Evolutionary conservation across 768 basidiomycete genomes (phyloP).

Genomic region (Mycena vitilis): DNA sequence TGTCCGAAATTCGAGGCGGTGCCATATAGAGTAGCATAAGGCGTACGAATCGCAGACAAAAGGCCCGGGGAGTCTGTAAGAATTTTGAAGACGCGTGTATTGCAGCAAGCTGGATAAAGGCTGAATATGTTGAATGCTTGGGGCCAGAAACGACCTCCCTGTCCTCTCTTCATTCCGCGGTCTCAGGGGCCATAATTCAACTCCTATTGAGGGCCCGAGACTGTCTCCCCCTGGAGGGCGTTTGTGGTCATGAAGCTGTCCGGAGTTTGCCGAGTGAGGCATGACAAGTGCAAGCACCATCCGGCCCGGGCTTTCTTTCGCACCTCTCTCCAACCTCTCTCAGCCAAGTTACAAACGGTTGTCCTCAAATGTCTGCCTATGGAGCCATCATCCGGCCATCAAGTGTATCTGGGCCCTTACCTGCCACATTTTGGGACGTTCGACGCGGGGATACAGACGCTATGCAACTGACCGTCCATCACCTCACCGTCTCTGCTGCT

Average conservation of each 20-base stretch:
- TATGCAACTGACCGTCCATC: slow-evolving; percentile 58
- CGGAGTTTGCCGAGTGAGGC: no score
- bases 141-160: background rate
- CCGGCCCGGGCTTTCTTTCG: no score
- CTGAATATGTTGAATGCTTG: background rate
- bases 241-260: no score
- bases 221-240: background rate
- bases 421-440: slow-evolving; percentile 23
- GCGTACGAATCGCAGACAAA: no score
- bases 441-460: slow-evolving; percentile 47
- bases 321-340: no score
- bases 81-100: background rate
- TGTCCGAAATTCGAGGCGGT: slow-evolving; percentile 1
- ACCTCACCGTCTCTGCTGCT: slow-evolving; percentile 60
- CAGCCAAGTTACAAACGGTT: background rate
- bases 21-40: no score
- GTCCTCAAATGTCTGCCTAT: slow-evolving; percentile 74
- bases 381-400: slow-evolving; percentile 59
- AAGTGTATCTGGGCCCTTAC: slow-evolving; percentile 37
- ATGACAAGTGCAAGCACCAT: no score
- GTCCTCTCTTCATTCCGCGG: background rate
- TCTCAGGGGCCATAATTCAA: background rate
- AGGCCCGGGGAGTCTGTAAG: no score
- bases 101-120: background rate
- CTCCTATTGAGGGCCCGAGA: no score